phyloP scores from a whole-genome alignment of 1,284 basidiomycete genomes.

The Naganishia liquefaciens region DNA sequence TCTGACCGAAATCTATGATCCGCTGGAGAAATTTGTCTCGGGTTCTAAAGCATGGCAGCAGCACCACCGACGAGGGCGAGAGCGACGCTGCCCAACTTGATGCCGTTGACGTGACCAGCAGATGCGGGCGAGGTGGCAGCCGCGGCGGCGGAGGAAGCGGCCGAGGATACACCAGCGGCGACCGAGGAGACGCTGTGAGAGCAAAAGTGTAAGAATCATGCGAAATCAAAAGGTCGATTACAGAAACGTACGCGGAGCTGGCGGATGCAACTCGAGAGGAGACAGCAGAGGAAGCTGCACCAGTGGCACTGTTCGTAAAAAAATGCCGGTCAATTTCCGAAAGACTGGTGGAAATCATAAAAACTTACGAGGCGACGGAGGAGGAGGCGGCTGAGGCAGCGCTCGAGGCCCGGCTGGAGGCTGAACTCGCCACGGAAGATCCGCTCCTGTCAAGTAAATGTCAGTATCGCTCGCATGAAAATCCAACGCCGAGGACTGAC shows the following conservation, averaged over 20 bases:
- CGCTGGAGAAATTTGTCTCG: background rate
- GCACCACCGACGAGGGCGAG: constrained; percentile 26
- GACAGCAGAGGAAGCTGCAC: constrained; percentile 23
- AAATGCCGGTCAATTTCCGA: background rate
- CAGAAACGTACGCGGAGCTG: too few relatives aligned
- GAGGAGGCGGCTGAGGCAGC: constrained; percentile 29
- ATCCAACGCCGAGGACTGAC: background rate
- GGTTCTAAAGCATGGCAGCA: constrained; percentile 19
- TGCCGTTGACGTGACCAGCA: constrained; percentile 1
- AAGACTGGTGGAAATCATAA: background rate
- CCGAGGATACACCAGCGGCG: background rate
- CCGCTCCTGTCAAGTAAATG: constrained; percentile 19
- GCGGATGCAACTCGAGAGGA: constrained; percentile 29
- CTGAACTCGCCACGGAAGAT: constrained; percentile 30
- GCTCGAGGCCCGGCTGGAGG: constrained; percentile 8
- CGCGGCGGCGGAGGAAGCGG: constrained; percentile 7
- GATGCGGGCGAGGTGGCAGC: constrained; percentile 21
- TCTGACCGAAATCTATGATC: background rate
- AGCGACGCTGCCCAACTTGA: constrained; percentile 23
- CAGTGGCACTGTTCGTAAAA: background rate
- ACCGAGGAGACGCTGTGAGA: background rate
- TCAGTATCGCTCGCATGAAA: background rate
- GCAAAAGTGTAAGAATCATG: background rate
- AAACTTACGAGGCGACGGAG: constrained; percentile 27
- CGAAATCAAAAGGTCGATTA: background rate